phyloP scores from a whole-genome alignment of 345 rosid genomes.

The Eucalyptus erythrocorys region DNA sequence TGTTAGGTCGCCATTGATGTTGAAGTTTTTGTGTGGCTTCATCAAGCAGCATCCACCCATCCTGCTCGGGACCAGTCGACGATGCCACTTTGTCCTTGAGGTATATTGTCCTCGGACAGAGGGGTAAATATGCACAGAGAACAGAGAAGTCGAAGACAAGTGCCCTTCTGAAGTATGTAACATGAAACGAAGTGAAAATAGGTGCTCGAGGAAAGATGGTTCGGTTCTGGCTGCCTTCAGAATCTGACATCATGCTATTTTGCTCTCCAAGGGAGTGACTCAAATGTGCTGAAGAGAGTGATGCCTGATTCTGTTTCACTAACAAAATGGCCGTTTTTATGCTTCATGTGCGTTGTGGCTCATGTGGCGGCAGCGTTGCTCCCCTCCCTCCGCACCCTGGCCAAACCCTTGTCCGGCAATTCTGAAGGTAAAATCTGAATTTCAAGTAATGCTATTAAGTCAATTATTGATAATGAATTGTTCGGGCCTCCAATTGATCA shows the following conservation, averaged over 20 bases:
- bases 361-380: background rate
- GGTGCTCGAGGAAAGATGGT: background rate
- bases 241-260: background rate
- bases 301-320: background rate
- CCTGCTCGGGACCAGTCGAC: background rate
- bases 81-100: too few relatives aligned
- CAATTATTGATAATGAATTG: background rate
- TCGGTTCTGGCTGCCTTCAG: background rate
- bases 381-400: too few relatives aligned
- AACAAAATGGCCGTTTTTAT: background rate
- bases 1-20: too few relatives aligned
- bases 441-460: background rate
- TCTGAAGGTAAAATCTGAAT: background rate
- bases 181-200: fast-evolving
- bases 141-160: too few relatives aligned
- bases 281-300: background rate
- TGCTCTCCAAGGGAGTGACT: background rate
- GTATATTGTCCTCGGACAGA: too few relatives aligned
- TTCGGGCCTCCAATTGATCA: background rate
- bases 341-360: background rate
- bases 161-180: too few relatives aligned
- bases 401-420: background rate
- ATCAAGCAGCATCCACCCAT: too few relatives aligned
- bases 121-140: too few relatives aligned
- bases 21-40: too few relatives aligned